A percentile compares a stretch with the other conserved stretches of the same genome.
These are phyloP conservation scores for Colletotrichum sp. DNA, from an alignment of 2,329 filamentous ascomycete genomes.

Conservation along the genomic window DNA sequence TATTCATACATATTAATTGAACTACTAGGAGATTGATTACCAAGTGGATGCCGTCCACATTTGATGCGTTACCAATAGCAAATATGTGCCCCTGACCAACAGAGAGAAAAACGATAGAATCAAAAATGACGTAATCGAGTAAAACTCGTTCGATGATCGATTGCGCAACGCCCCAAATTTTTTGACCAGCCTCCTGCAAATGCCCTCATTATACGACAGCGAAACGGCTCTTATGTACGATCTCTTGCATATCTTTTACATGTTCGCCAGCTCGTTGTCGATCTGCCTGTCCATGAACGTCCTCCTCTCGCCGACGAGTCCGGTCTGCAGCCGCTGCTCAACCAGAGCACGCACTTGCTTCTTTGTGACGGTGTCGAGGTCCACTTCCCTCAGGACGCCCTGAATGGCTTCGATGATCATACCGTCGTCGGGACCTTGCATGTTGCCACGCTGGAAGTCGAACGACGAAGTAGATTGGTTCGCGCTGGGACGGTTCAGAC, in stretches of 20 bases:
- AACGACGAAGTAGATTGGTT: constrained; percentile 61
- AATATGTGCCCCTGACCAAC: neutral
- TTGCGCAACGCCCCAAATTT: constrained; percentile 17
- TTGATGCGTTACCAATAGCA: neutral
- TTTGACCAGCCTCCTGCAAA: neutral
- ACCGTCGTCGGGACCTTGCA: constrained; percentile 75
- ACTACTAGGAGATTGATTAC: constrained; percentile 17
- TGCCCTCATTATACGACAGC: constrained; percentile 7
- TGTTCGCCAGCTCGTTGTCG: constrained; percentile 90
- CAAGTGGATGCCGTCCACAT: constrained; percentile 4
- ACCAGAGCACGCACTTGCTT: constrained; percentile 93
- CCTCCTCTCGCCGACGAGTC: constrained; percentile 83
- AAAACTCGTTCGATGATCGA: neutral
- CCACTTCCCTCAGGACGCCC: constrained; percentile 82
- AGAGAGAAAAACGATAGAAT: neutral
- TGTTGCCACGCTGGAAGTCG: constrained; percentile 62
- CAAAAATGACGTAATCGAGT: neutral
- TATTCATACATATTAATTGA: neutral
- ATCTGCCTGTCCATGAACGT: constrained; percentile 93
- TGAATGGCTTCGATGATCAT: constrained; percentile 87
- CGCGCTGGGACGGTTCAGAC: constrained; percentile 49
- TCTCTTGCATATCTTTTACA: constrained; percentile 59
- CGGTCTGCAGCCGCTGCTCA: constrained; percentile 91
- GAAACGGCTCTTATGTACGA: constrained; percentile 12
- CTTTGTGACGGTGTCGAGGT: constrained; percentile 97